Conservation (phyloP, 768 basidiomycete genomes). For the Serpula lacrymans region DNA sequence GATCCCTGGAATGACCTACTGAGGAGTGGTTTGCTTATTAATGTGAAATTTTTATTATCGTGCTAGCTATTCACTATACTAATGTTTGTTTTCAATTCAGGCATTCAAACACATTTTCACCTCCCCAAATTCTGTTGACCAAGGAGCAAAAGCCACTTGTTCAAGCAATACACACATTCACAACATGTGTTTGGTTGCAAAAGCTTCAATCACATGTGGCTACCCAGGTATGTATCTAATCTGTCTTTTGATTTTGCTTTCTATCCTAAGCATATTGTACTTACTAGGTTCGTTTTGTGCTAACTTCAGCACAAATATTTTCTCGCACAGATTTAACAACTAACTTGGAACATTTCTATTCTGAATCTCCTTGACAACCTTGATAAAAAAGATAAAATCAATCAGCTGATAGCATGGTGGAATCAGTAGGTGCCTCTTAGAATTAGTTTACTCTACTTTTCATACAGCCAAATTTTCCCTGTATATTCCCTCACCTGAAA, state of each 20-base stretch:
- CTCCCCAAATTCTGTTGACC: slow-evolving; percentile 10
- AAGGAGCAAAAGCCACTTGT: slow-evolving; percentile 1
- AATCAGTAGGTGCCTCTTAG: slow-evolving; percentile 10
- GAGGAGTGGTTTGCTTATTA: slow-evolving; percentile 16
- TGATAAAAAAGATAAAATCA: slow-evolving; percentile 15
- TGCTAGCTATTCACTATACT: background rate
- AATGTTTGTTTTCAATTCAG: slow-evolving; percentile 7
- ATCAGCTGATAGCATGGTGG: slow-evolving; percentile 9
- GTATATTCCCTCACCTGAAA: background rate
- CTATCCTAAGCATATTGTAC: too few relatives aligned
- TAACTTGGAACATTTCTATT: slow-evolving; percentile 19
- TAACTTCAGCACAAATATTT: slow-evolving; percentile 14
- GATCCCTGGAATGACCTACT: slow-evolving; percentile 19
- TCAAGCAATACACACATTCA: slow-evolving; percentile 12
- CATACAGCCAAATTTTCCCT: slow-evolving; percentile 1
- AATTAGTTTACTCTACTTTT: background rate
- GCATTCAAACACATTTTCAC: slow-evolving; percentile 25
- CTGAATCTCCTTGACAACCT: slow-evolving; percentile 14
- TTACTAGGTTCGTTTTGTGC: slow-evolving; percentile 18
- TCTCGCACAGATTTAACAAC: slow-evolving; percentile 15
- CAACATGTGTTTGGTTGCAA: slow-evolving; percentile 10
- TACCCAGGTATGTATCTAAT: slow-evolving; percentile 13
- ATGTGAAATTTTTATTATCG: slow-evolving; percentile 9
- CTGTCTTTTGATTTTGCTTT: too few relatives aligned
- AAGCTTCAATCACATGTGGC: slow-evolving; percentile 16